Base-by-base conservation (phyloP, 108 stramenopile species). In the Nitzschia putrida region DNA sequence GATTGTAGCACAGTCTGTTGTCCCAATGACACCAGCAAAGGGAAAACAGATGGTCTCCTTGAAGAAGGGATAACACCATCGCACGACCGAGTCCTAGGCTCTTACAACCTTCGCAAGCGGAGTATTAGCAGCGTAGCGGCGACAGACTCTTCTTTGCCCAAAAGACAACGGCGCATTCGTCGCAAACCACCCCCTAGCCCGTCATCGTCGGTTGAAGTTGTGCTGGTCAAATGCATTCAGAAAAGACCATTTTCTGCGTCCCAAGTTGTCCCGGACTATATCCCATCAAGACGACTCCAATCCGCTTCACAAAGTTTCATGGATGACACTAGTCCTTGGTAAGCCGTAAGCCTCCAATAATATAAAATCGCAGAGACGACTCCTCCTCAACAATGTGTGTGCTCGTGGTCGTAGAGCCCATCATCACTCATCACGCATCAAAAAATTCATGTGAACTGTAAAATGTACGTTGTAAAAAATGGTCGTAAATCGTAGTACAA, bases 201-300 rank as follows among this genome's bases (percentile, higher is more conserved):
- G 13, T 13, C n/a, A n/a, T n/a, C 55, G 13, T 26, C 55, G 55
- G 58, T 59, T 1, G 37, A 59, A 59, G 7, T 59, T n/a, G 12
- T 59, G 16, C 6, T 18, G 18, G 58, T 59, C 11, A 20, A 13
- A 11, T 20, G 16, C 22, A 16, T 13, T 23, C 55, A 53, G 44
- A 11, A 23, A 2, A 25, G 65, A 24, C 65, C 65, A 3, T 66
- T 66, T 21, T 8, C 51, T 11, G 37, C 65, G 13, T 66, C 71
- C 9, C 50, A 72, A 29, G 41, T 61, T 29, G 71, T 72, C 26
- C 51, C 71, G 16, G 71, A 72, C 54, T 72, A 52, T 43, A 49
- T 72, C 0, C 71, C 71, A 23, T 72, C 71, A 20, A 53, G 47
- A 24, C 40, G 39, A 7, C 26, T 72, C 11, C 60, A 72, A 40